Percentiles rank a stretch among this genome's conserved stretches.
phyloP scores from a whole-genome alignment of 176 grass and related monocot genomes.

The Hsuehochloa calcarea region DNA sequence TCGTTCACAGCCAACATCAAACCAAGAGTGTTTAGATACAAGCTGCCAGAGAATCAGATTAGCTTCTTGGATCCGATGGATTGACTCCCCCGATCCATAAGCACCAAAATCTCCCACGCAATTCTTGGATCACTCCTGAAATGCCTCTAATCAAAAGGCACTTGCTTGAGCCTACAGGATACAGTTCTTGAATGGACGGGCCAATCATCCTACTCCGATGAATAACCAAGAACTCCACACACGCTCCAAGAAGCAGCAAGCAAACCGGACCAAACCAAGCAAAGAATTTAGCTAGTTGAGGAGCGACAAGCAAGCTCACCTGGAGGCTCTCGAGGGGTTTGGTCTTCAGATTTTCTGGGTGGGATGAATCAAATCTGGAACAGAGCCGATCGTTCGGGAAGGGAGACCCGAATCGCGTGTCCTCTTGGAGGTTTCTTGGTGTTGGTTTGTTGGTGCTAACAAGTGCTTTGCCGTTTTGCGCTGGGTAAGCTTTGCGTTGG shows the following conservation, averaged over 20 bases:
- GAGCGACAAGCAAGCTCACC: constrained; percentile 9
- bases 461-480: not conserved
- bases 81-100: not conserved
- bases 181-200: not conserved
- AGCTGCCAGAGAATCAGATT: not conserved
- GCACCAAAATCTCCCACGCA: not conserved
- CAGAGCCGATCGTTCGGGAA: not conserved
- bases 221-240: not conserved
- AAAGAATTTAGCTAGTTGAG: not conserved
- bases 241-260: not conserved
- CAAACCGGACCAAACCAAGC: not conserved
- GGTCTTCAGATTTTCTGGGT: not conserved
- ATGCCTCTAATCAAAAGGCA: not conserved
- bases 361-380: not conserved
- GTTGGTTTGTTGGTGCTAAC: not conserved
- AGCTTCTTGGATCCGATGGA: not conserved
- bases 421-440: not conserved
- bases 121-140: not conserved
- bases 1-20: not conserved
- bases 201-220: not conserved
- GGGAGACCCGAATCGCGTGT: not conserved
- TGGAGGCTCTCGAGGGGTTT: not conserved
- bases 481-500: not conserved
- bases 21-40: not conserved
- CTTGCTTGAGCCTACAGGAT: not conserved